Conservation (phyloP, 306 rosid species). For the Lotus japonicus region DNA sequence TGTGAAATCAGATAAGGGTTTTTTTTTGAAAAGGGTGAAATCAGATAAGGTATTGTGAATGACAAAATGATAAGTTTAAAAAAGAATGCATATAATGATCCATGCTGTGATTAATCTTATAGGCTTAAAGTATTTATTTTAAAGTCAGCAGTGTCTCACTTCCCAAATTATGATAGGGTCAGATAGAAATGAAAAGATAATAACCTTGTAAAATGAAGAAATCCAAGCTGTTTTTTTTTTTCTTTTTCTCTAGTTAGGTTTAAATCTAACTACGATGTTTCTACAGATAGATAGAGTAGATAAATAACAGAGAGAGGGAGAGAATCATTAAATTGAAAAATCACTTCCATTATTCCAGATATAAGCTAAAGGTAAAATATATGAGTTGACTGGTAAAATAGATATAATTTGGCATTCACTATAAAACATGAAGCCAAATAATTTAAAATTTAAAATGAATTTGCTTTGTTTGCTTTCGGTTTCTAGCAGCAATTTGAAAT, state of each 20-base stretch:
- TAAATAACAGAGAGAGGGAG: background rate
- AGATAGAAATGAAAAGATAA: background rate
- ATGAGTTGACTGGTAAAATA: background rate
- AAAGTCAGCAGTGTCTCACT: background rate
- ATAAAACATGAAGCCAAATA: background rate
- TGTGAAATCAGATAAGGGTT: too few species aligned
- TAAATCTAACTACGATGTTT: background rate
- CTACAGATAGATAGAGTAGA: background rate
- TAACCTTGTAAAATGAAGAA: background rate
- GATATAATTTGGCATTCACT: background rate
- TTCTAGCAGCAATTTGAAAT: too few species aligned
- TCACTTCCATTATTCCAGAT: background rate
- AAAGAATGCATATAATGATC: background rate
- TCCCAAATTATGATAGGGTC: background rate
- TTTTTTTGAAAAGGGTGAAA: too few species aligned
- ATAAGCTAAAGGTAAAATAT: background rate
- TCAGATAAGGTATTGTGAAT: background rate
- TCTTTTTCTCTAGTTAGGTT: background rate
- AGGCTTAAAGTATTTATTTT: background rate
- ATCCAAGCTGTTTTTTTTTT: background rate
- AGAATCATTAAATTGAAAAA: too few species aligned
- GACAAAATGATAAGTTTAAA: background rate
- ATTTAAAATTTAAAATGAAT: too few species aligned
- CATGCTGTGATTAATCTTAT: background rate
- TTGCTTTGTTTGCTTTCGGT: too few species aligned